Percentiles rank a stretch among this genome's conserved stretches.
Conservation (phyloP, 177 flowering plant genomes). For the Tripterygium wilfordii region DNA sequence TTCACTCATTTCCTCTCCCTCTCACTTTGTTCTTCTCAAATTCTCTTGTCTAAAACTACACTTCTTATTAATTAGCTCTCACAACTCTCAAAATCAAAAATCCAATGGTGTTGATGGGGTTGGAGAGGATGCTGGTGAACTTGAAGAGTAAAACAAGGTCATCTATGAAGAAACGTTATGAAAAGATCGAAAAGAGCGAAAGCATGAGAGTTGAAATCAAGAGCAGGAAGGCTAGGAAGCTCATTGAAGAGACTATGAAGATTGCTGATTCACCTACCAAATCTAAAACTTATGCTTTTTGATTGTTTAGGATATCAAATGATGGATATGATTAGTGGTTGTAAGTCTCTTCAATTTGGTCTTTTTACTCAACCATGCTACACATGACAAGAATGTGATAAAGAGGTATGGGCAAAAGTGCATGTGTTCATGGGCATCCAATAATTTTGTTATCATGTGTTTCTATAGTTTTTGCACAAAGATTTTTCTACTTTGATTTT, state of each 20-base stretch:
- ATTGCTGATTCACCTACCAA: constrained; percentile 80
- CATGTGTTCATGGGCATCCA: no score
- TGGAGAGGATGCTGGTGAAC: constrained; percentile 51
- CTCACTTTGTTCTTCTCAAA: not conserved
- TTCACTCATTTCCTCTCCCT: not conserved
- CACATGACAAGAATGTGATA: no score
- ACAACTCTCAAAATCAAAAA: not conserved
- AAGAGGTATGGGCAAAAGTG: no score
- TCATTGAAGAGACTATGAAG: constrained; percentile 66
- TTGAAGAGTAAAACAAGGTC: constrained; percentile 61
- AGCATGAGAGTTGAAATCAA: constrained; percentile 91
- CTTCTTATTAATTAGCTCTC: no score
- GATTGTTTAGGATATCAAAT: constrained; percentile 4
- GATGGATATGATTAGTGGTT: not conserved
- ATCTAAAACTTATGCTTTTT: constrained; percentile 43
- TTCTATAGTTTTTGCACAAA: no score
- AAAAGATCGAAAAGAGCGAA: constrained; percentile 87
- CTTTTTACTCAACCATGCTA: no score
- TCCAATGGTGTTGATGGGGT: constrained; percentile 47
- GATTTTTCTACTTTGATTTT: no score
- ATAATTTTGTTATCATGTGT: no score
- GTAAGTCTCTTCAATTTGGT: not conserved
- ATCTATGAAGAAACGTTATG: constrained; percentile 55
- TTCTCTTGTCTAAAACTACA: no score
- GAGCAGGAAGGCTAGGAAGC: constrained; percentile 78